phyloP scores from a whole-genome alignment of 345 rosid genomes.

The Salix arbutifolia region DNA sequence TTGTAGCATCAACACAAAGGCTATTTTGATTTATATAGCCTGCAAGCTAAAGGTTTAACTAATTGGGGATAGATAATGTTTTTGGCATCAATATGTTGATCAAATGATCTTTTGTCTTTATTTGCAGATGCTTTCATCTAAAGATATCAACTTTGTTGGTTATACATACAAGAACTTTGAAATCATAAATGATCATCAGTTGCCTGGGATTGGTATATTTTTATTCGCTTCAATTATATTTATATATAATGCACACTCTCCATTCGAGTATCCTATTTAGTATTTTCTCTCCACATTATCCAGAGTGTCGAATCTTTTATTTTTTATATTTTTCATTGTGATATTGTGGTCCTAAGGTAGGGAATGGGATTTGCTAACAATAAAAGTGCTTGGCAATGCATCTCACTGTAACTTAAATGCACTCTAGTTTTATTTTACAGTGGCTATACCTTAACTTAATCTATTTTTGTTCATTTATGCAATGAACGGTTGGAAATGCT shows the following conservation, averaged over 20 bases:
- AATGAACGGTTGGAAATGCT: not conserved
- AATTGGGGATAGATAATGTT: not conserved
- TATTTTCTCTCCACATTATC: not conserved
- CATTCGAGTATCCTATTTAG: not conserved
- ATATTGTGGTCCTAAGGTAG: not conserved
- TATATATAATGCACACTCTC: not conserved
- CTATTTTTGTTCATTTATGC: not conserved
- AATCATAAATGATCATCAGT: conserved; percentile 28
- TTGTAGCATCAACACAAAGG: not conserved
- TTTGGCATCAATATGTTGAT: not conserved
- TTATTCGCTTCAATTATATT: not conserved
- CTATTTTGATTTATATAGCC: not conserved
- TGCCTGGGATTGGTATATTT: conserved; percentile 30
- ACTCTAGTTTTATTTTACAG: not conserved
- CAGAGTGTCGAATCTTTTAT: not conserved
- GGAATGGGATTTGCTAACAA: not conserved
- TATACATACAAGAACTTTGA: conserved; percentile 37
- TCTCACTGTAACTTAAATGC: not conserved
- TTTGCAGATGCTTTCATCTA: conserved; percentile 26
- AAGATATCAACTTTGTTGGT: conserved; percentile 34
- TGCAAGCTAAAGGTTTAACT: not conserved
- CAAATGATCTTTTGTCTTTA: conserved; percentile 4
- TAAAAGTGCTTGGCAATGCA: not conserved
- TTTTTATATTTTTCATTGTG: not conserved
- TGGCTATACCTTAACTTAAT: not conserved